Percentiles rank a stretch among this genome's conserved stretches.
Conservation (phyloP, 1,139 yeast genomes). For the Sugiyamaella paludigena region DNA sequence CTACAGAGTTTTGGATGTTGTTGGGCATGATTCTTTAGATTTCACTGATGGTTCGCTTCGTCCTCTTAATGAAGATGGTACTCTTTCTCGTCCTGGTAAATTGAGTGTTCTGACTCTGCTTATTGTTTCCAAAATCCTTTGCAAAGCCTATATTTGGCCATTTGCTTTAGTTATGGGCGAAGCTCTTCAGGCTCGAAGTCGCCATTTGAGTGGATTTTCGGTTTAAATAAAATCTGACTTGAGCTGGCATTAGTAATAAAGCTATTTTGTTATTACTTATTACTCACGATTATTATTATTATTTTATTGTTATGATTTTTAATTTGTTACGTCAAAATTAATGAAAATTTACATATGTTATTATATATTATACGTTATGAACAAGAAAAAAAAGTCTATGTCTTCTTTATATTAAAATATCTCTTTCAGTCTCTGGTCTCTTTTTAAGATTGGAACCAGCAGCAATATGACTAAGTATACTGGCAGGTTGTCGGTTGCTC, state of each 20-base stretch:
- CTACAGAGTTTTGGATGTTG: constrained; percentile 32
- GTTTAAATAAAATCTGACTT: neutral
- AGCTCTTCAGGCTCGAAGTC: constrained; percentile 29
- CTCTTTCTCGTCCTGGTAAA: constrained; percentile 12
- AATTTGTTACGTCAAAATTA: constrained; percentile 9
- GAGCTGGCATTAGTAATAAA: neutral
- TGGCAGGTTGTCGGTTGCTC: no score
- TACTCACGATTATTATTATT: neutral
- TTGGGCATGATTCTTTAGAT: constrained; percentile 25
- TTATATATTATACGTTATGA: no score
- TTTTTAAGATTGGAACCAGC: no score
- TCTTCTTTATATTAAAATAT: no score
- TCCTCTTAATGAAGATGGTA: constrained; percentile 17
- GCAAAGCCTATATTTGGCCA: constrained; percentile 35
- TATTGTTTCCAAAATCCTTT: constrained; percentile 29
- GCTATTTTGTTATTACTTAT: no score
- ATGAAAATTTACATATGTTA: neutral
- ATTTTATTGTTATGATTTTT: neutral
- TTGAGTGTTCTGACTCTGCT: constrained; percentile 28
- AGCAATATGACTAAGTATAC: no score
- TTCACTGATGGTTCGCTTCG: constrained; percentile 8
- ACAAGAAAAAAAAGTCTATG: no score
- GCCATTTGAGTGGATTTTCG: constrained; percentile 19
- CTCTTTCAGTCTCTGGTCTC: no score
- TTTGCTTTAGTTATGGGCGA: constrained; percentile 35